Conservation (phyloP, 306 rosid genomes). For the Leucaena leucocephala region DNA sequence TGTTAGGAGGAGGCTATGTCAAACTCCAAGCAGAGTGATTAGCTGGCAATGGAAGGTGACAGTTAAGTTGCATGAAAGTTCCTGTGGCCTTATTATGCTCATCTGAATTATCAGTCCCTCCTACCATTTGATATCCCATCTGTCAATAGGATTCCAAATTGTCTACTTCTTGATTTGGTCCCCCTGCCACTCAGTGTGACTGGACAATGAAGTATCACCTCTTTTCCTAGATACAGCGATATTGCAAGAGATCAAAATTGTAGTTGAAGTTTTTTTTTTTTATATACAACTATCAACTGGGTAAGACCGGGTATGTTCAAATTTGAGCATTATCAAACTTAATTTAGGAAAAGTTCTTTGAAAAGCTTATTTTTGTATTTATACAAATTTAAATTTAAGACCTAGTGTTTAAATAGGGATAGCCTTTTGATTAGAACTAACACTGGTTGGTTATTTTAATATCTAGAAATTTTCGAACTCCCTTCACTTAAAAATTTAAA, state of each 20-base stretch:
- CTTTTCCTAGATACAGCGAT: not conserved
- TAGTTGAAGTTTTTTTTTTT: too few species aligned
- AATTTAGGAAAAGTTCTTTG: not conserved
- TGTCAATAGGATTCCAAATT: slow-evolving; percentile 42
- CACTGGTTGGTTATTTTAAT: not conserved
- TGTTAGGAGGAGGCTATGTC: slow-evolving; percentile 56
- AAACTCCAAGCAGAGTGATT: slow-evolving; percentile 57
- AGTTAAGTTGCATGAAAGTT: slow-evolving; percentile 46
- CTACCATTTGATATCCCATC: slow-evolving; percentile 48
- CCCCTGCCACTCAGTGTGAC: slow-evolving; percentile 10
- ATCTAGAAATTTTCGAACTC: not conserved
- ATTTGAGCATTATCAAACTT: not conserved
- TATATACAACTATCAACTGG: too few species aligned
- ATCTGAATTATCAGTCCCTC: slow-evolving; percentile 47
- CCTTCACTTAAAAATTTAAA: not conserved
- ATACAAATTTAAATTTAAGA: too few species aligned
- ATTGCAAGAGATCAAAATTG: not conserved
- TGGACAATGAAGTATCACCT: slow-evolving; percentile 27
- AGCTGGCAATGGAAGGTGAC: slow-evolving; percentile 69
- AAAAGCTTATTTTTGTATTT: not conserved
- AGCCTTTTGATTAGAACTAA: too few species aligned
- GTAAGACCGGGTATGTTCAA: not conserved
- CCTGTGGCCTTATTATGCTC: slow-evolving; percentile 35
- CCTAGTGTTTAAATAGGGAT: not conserved
- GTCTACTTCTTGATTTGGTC: slow-evolving; percentile 31